Evolutionary conservation across 1,284 basidiomycete genomes (phyloP).

Genomic region (Cutaneotrichosporon dermatis): DNA sequence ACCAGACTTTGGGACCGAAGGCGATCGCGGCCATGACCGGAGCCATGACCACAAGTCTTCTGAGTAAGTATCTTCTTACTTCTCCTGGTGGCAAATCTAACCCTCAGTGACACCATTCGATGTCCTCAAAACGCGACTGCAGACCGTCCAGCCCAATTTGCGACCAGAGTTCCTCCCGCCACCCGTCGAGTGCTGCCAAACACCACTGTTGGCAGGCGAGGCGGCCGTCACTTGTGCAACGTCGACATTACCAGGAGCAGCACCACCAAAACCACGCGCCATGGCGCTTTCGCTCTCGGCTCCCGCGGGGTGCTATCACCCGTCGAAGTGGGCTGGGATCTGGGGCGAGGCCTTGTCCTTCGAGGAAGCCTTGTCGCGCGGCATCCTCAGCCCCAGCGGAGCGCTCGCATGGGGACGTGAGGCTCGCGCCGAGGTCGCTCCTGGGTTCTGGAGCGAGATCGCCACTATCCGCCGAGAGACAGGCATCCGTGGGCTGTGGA

Average conservation of each 20-base stretch:
- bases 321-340: slow-evolving; percentile 48
- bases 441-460: slow-evolving; percentile 73
- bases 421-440: neutral
- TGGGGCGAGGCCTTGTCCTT: slow-evolving; percentile 46
- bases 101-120: slow-evolving; percentile 51
- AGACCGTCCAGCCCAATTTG: slow-evolving; percentile 44
- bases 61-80: slow-evolving; percentile 37
- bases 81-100: neutral
- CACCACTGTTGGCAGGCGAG: slow-evolving; percentile 16
- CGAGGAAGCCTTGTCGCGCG: slow-evolving; percentile 32
- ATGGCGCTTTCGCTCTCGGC: slow-evolving; percentile 15
- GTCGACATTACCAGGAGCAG: slow-evolving; percentile 13
- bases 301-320: slow-evolving; percentile 45
- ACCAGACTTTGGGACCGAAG: slow-evolving; percentile 43
- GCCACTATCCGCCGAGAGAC: slow-evolving; percentile 71
- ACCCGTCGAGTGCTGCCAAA: slow-evolving; percentile 40
- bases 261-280: slow-evolving; percentile 2
- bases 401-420: slow-evolving; percentile 22
- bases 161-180: slow-evolving; percentile 15
- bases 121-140: slow-evolving; percentile 49
- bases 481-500: slow-evolving; percentile 77
- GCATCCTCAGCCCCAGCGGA: slow-evolving; percentile 9
- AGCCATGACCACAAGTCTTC: slow-evolving; percentile 43
- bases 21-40: slow-evolving; percentile 49
- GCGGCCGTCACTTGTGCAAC: slow-evolving; percentile 20